Conservation (phyloP, 768 basidiomycete species). For the Candolleomyces aberdarensis region DNA sequence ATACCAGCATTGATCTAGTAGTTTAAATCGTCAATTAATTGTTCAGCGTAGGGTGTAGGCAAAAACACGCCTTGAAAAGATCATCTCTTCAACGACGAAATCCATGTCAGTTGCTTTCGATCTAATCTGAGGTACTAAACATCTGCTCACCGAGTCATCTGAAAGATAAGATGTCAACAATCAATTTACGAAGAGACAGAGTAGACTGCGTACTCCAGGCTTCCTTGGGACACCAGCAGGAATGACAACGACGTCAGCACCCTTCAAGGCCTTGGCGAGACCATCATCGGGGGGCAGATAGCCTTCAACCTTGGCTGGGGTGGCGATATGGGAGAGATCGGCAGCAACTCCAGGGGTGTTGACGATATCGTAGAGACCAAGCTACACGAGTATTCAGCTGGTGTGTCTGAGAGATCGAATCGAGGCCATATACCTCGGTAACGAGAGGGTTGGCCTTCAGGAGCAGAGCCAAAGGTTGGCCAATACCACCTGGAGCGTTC, state of each 20-base stretch:
- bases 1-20: constrained; percentile 95
- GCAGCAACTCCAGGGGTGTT: constrained; percentile 96
- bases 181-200: constrained; percentile 4
- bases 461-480: constrained; percentile 91
- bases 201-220: constrained; percentile 67
- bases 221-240: constrained; percentile 97
- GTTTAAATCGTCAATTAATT: neutral
- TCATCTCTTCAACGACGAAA: constrained; percentile 63
- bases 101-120: neutral
- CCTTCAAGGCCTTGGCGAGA: constrained; percentile 76
- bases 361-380: constrained; percentile 93
- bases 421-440: constrained; percentile 53
- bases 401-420: neutral
- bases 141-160: constrained; percentile 52
- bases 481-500: constrained; percentile 75
- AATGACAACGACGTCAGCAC: constrained; percentile 89
- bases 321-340: constrained; percentile 92
- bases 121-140: neutral
- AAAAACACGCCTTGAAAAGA: constrained; percentile 76
- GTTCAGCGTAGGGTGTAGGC: neutral
- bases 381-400: constrained; percentile 37
- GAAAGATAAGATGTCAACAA: constrained; percentile 15
- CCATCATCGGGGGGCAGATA: constrained; percentile 78
- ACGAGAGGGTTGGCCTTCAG: constrained; percentile 83
- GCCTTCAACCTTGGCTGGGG: constrained; percentile 82